phyloP scores from a whole-genome alignment of 106 monocot species.

The Allium sativum region DNA sequence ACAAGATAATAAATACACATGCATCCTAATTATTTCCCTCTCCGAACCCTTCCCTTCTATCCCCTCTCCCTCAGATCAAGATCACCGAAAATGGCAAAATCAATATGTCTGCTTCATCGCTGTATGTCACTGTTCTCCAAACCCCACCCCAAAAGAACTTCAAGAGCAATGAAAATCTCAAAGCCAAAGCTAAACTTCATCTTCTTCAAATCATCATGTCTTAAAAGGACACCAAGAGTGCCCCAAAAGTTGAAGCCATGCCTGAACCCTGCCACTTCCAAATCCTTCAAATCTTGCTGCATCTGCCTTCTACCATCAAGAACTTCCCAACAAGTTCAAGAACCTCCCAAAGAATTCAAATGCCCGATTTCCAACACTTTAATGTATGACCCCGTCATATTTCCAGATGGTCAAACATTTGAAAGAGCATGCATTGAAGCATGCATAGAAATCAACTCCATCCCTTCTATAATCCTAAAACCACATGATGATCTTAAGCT shows the following conservation, averaged over 20 bases:
- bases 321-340: neutral
- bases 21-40: no score
- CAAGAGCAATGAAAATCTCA: no score
- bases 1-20: no score
- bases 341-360: neutral
- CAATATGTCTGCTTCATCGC: no score
- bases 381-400: neutral
- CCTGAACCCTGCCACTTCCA: neutral
- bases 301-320: neutral
- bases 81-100: no score
- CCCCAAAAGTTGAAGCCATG: neutral
- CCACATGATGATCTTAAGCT: neutral
- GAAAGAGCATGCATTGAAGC: conserved; percentile 2
- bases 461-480: neutral
- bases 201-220: neutral
- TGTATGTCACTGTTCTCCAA: no score
- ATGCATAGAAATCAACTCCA: neutral
- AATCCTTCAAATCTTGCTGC: neutral
- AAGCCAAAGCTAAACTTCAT: neutral
- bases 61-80: no score
- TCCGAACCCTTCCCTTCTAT: no score
- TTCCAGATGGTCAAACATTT: neutral
- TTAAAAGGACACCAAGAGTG: neutral
- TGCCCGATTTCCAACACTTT: neutral
- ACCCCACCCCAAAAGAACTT: no score